Evolutionary conservation across 1,284 basidiomycete species (phyloP).

Genomic region (Mycena sp.): DNA sequence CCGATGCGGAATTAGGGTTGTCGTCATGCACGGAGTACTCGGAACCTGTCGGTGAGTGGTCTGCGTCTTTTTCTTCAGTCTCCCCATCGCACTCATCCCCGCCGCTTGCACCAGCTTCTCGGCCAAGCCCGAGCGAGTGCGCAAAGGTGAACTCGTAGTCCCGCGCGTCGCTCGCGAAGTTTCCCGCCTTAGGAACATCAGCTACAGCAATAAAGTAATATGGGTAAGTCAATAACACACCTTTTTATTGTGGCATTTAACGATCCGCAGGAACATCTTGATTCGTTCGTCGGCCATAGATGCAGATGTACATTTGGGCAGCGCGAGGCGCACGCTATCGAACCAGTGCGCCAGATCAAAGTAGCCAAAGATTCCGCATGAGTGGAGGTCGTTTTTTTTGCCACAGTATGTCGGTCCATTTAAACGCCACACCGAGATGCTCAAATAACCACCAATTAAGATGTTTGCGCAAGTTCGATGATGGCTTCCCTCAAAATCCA

Average conservation of each 20-base stretch:
- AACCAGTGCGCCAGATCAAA: slow-evolving; percentile 1
- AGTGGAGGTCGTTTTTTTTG: slow-evolving; percentile 10
- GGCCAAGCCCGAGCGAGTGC: neutral
- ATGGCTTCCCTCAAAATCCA: neutral
- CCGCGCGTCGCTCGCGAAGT: neutral
- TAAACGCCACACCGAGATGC: slow-evolving; percentile 6
- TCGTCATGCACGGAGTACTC: neutral
- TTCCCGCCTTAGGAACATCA: neutral
- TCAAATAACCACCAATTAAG: slow-evolving; percentile 12
- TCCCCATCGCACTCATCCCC: neutral
- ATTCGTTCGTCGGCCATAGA: slow-evolving; percentile 9
- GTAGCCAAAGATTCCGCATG: slow-evolving; percentile 1
- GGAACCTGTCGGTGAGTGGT: neutral
- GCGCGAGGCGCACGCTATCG: neutral
- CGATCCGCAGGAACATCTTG: slow-evolving; percentile 2
- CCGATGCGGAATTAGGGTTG: neutral
- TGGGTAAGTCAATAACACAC: neutral
- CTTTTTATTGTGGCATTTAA: neutral
- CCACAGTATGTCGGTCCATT: slow-evolving; percentile 8
- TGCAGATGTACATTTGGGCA: slow-evolving; percentile 2
- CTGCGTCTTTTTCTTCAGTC: neutral
- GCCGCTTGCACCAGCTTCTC: neutral
- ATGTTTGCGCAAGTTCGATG: neutral
- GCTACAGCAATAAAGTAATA: neutral
- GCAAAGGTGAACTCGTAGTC: neutral